These are phyloP conservation scores for Eucalyptus sp. DNA, from an alignment of 345 rosid species.

Conservation along the genomic window DNA sequence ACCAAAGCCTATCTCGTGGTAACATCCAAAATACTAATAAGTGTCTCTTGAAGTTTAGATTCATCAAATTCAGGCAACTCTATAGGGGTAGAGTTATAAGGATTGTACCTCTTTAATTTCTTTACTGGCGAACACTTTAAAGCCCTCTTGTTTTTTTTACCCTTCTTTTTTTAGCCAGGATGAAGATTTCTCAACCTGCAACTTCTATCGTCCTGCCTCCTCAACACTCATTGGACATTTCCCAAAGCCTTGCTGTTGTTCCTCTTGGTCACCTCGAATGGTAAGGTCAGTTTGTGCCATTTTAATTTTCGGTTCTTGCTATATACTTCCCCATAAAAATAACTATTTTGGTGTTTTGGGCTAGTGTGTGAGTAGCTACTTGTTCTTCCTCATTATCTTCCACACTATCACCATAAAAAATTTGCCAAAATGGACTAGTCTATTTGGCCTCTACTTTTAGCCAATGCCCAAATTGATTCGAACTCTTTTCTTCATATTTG, in stretches of 20 bases:
- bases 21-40: neutral
- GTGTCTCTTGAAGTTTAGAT: neutral
- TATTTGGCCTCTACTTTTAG: neutral
- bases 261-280: too few relatives aligned
- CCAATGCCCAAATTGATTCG: neutral
- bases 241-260: too few relatives aligned
- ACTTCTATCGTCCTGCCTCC: neutral
- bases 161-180: too few relatives aligned
- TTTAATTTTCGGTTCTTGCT: too few relatives aligned
- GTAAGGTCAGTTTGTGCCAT: too few relatives aligned
- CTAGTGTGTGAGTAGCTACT: neutral
- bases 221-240: too few relatives aligned
- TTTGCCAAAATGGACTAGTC: neutral
- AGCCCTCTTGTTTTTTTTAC: too few relatives aligned
- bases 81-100: neutral
- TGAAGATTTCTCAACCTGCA: accelerated
- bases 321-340: too few relatives aligned
- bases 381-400: too few relatives aligned
- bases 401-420: neutral
- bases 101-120: neutral
- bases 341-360: too few relatives aligned
- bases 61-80: neutral
- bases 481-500: neutral
- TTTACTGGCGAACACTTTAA: too few relatives aligned
- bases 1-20: neutral